Evolutionary conservation across 179 eudicot species (phyloP).

Genomic region (Beta corolliflora): DNA sequence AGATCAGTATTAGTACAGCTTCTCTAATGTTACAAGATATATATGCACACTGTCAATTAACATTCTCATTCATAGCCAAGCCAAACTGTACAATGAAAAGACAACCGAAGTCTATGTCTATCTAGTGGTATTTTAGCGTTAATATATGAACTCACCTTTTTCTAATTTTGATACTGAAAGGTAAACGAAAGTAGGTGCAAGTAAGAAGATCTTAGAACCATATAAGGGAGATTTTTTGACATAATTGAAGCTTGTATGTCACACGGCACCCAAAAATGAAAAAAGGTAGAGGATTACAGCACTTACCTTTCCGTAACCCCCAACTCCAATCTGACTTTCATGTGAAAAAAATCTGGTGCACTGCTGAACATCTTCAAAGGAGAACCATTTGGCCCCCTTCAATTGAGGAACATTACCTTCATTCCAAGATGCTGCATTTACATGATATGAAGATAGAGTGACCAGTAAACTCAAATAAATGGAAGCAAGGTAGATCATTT

Average conservation of each 20-base stretch:
- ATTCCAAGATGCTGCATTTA: slow-evolving; percentile 60
- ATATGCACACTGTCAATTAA: neutral
- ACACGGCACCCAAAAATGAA: neutral
- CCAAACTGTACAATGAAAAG: neutral
- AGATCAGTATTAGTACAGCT: neutral
- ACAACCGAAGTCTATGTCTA: neutral
- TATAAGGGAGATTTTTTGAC: neutral
- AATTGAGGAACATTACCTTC: slow-evolving; percentile 62
- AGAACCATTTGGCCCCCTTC: slow-evolving; percentile 59
- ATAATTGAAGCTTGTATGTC: neutral
- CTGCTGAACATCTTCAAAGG: slow-evolving; percentile 61
- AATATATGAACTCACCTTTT: too few relatives aligned
- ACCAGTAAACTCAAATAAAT: neutral
- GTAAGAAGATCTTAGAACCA: neutral
- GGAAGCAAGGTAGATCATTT: neutral
- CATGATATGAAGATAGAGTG: slow-evolving; percentile 29
- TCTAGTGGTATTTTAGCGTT: neutral
- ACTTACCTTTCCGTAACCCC: slow-evolving; percentile 78
- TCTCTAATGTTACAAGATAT: neutral
- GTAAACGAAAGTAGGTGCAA: neutral
- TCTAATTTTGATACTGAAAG: neutral
- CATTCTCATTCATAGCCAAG: neutral
- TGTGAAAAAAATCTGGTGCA: slow-evolving; percentile 57
- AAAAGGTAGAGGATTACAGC: neutral
- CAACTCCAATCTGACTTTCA: slow-evolving; percentile 56